Conservation (phyloP, 305 asterid genomes). For the Stenogyne calaminthoides region DNA sequence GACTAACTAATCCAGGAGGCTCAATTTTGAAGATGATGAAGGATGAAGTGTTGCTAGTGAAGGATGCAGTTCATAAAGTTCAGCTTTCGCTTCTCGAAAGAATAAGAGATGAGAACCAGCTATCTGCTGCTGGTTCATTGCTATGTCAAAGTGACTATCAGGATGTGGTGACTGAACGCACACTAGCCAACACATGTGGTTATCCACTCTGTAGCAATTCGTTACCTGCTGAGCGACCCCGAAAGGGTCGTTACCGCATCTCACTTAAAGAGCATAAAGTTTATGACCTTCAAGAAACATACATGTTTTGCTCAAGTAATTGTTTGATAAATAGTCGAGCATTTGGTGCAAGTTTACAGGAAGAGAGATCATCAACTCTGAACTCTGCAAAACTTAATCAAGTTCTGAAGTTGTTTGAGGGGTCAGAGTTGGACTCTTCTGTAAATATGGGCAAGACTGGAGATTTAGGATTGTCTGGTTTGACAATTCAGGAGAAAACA, state of each 20-base stretch:
- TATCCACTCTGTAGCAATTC: slow-evolving; percentile 70
- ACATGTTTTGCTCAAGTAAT: slow-evolving; percentile 70
- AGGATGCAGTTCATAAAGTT: slow-evolving; percentile 77
- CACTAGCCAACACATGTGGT: slow-evolving; percentile 67
- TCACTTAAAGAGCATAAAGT: slow-evolving; percentile 88
- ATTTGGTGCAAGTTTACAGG: slow-evolving; percentile 59
- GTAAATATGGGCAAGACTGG: slow-evolving; percentile 53
- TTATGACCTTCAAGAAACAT: slow-evolving; percentile 87
- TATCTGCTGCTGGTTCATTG: slow-evolving; percentile 69
- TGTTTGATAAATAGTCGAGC: slow-evolving; percentile 77
- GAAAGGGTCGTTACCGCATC: slow-evolving; percentile 80
- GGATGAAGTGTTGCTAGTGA: slow-evolving; percentile 42
- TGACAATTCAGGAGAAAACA: slow-evolving; percentile 72
- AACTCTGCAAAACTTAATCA: slow-evolving; percentile 58
- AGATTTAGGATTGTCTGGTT: slow-evolving; percentile 50
- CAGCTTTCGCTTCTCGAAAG: slow-evolving; percentile 83
- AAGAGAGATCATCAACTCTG: slow-evolving; percentile 61
- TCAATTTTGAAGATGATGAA: slow-evolving; percentile 25
- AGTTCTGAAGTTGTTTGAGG: slow-evolving; percentile 55
- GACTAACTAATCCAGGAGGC: slow-evolving; percentile 25
- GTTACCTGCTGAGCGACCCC: slow-evolving; percentile 61
- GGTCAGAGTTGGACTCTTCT: slow-evolving; percentile 41
- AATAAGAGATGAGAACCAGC: slow-evolving; percentile 57
- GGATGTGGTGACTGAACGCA: slow-evolving; percentile 85
- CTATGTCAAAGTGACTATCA: slow-evolving; percentile 64